Percentiles rank a stretch among this genome's conserved stretches.
phyloP scores from a whole-genome alignment of 2,329 filamentous ascomycete species.

The Diaporthe sp. region DNA sequence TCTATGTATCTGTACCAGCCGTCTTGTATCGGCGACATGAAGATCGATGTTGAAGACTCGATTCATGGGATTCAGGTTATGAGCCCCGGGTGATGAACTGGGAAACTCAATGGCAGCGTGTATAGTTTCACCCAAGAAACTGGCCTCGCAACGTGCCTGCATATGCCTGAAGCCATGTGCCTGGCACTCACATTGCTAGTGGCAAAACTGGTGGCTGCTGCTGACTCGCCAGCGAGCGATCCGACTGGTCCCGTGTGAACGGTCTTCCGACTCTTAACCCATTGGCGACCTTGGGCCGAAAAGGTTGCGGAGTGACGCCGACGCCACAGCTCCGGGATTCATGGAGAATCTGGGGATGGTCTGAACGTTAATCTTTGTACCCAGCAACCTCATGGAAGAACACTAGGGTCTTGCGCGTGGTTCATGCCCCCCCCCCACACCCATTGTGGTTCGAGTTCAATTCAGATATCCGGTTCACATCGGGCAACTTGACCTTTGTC shows the following conservation, averaged over 20 bases:
- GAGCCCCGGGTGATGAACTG: neutral
- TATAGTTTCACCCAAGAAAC: neutral
- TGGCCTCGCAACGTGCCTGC: neutral
- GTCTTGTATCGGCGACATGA: constrained; percentile 28
- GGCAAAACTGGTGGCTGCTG: neutral
- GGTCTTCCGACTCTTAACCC: neutral
- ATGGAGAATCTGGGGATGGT: constrained; percentile 8
- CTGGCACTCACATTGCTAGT: constrained; percentile 2
- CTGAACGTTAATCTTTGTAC: constrained; percentile 9
- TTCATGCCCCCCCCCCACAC: neutral
- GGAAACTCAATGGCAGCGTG: constrained; percentile 1
- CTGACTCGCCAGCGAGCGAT: constrained; percentile 20
- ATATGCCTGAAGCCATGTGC: constrained; percentile 9
- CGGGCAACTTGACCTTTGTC: neutral
- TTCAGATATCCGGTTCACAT: neutral
- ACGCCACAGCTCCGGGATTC: constrained; percentile 20
- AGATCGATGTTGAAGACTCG: neutral
- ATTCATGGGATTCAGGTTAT: neutral
- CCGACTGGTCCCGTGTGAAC: constrained; percentile 9
- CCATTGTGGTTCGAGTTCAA: neutral
- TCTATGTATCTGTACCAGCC: constrained; percentile 19
- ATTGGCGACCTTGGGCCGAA: constrained; percentile 18
- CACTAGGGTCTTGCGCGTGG: neutral
- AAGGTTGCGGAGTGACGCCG: constrained; percentile 18
- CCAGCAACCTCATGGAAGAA: neutral